Evolutionary conservation across 768 basidiomycete species (phyloP).

Genomic region (Infundibulicybe gibba): DNA sequence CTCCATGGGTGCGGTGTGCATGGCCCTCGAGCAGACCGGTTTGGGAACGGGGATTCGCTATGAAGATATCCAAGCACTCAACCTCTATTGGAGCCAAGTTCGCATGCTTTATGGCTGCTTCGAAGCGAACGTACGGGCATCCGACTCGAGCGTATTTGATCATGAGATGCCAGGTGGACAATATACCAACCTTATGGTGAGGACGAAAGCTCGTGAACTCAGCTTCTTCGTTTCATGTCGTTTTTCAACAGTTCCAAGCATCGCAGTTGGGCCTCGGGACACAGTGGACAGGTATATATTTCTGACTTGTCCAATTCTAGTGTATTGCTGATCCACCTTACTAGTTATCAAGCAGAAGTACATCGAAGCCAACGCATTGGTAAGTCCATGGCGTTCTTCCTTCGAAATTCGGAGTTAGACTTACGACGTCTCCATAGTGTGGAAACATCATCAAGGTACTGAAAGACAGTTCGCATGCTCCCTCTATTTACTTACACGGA

Average conservation of each 20-base stretch:
- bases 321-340: conserved; percentile 8
- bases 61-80: conserved; percentile 95
- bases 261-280: conserved; percentile 94
- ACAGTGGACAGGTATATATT: conserved; percentile 78
- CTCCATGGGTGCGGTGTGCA: conserved; percentile 96
- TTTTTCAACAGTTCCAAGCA: conserved; percentile 86
- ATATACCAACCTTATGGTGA: conserved; percentile 90
- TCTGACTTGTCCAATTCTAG: conserved; percentile 5
- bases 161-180: conserved; percentile 99
- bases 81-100: conserved; percentile 97
- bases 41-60: conserved; percentile 96
- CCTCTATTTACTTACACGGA: neutral
- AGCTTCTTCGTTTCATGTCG: neutral
- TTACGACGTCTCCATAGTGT: conserved; percentile 47
- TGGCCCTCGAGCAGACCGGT: conserved; percentile 90
- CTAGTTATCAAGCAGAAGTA: conserved; percentile 97
- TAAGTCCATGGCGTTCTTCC: conserved; percentile 30
- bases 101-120: conserved; percentile 94
- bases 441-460: conserved; percentile 92
- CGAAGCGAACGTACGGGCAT: conserved; percentile 96
- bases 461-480: neutral
- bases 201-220: conserved; percentile 12
- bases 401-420: conserved; percentile 7
- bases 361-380: conserved; percentile 94
- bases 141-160: conserved; percentile 97